Evolutionary conservation across 495 filamentous ascomycete species (phyloP), one percentile per base, ranked within the genome.

Genomic region (Penicillium dipodomyicola): DNA sequence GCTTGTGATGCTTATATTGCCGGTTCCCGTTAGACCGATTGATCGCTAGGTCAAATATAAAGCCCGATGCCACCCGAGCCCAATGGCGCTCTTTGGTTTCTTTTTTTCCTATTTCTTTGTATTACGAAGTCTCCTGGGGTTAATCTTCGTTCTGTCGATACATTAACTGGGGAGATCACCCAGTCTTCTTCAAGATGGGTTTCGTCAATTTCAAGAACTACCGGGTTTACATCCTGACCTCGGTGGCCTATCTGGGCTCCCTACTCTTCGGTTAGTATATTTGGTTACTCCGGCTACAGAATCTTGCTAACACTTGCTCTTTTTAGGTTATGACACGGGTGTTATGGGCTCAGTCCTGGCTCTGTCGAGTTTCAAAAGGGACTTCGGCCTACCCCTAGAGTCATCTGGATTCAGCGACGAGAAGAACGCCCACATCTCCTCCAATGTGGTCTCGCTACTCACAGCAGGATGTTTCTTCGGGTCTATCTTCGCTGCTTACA

Each of bases 391-490:
- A 19, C 73, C 75, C 8, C 47, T 57, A 1, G 66, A 48, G 30
- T 51, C 56, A 1, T 58, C 56, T 7, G 74, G 71, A 0, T 77
- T 74, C 43, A 65, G 71, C 46, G 64, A 53, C 14, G 40, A 49
- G 1, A 30, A 65, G 32, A 83, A 80, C 47, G 70, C 76, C 8
- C 57, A 76, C 17, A 70, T 82, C 14, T 70, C 79, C 5, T 81
- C 79, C 19, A 84, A 85, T 50, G 78, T 85, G 39, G 82, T 84
- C 14, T 85, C 84, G 49, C 75, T 86, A 22, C 71, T 87, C 22
- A 82, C 81, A 59, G 85, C 84, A 4, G 85, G 86, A 37, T 85
- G 83, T 59, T 88, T 88, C 75, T 88, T 87, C 67, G 85, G 85
- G 47, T 78, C 84, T 14, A 74, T 87, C 22, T 72, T 80, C 19